Base-by-base conservation (phyloP, 208 protist species). In the Leishmania gerbilli region DNA sequence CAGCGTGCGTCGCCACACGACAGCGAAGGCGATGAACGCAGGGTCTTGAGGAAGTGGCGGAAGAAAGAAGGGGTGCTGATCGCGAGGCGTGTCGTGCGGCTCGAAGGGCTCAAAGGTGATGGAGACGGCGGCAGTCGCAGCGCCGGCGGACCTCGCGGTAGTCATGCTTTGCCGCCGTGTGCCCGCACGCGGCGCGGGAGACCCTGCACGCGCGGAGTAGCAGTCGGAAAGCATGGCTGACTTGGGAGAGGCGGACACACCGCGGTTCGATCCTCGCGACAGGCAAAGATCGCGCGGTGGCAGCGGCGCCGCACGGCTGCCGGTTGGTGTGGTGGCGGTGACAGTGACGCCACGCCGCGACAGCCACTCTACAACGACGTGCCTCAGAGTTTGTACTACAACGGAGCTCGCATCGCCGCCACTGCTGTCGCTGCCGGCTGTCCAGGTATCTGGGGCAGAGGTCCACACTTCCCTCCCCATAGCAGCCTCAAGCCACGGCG, bases 1-100 rank as follows among this genome's bases (percentile, higher is more conserved):
- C 69, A 95, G 72, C 27, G 87, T 86, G 9, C 80, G 79, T 27
- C 90, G 82, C 88, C 92, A 93, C 76, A 91, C 83, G 13, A 82
- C 87, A 47, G 87, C 40, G 76, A 92, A 93, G 45, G 82, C 81
- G 9, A 82, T 47, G n/a, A 87, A 60, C 21, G 90, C 79, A 2
- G 86, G 83, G 71, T 95, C 92, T 17, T 83, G 84, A n/a, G 88
- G 88, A 6, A 95, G 79, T 24, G 92, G 90, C 19, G 92, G 84
- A 24, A 95, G 86, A 6, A 31, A 45, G 47, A 95, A 91, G 8
- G 81, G 80, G 49, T 93, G 90, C 60, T 84, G 60, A n/a, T 40
- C 72, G 13, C 84, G 87, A 7, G 74, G 79, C 27, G 77, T 80
- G 56, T 84, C 77, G 56, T 88, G 90, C 21, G 88, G 79, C 19